These are phyloP conservation scores for Colletotrichum lini DNA, from an alignment of 2,329 filamentous ascomycete genomes.

Conservation along the genomic window DNA sequence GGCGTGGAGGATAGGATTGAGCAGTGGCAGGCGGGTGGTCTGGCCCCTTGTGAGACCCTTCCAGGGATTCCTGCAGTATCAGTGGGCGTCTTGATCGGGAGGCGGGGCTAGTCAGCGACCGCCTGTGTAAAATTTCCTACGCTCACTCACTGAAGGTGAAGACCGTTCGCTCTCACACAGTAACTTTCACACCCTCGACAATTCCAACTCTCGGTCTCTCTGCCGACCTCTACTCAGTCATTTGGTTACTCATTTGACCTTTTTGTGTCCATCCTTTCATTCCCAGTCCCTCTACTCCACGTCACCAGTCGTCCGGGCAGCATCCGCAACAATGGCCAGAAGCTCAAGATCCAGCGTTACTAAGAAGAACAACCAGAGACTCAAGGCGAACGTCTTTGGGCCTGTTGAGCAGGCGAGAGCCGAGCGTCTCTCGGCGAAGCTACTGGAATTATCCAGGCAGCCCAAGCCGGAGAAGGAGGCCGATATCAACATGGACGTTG, in stretches of 20 bases:
- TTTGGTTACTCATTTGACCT: background rate
- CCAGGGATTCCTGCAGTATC: conserved; percentile 25
- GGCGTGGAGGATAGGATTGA: conserved; percentile 7
- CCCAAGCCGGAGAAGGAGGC: conserved; percentile 74
- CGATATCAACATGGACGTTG: conserved; percentile 65
- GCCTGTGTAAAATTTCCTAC: conserved; percentile 37
- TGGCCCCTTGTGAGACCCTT: conserved; percentile 19
- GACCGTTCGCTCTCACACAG: conserved; percentile 16
- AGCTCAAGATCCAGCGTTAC: conserved; percentile 82
- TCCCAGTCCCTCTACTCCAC: conserved; percentile 1
- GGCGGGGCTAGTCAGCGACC: conserved; percentile 27
- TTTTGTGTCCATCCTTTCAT: background rate
- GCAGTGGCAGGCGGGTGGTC: conserved; percentile 14
- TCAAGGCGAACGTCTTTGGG: conserved; percentile 87
- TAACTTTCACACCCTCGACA: conserved; percentile 3
- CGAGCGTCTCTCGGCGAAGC: conserved; percentile 87
- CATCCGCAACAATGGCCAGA: conserved; percentile 81
- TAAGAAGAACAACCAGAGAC: conserved; percentile 86
- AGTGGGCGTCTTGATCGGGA: conserved; percentile 5
- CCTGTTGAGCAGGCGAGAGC: conserved; percentile 85
- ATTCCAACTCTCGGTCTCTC: background rate
- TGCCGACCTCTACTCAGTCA: no score
- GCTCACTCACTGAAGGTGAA: conserved; percentile 1
- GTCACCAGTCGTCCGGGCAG: conserved; percentile 23
- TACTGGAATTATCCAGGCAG: conserved; percentile 84